Evolutionary conservation across 129 eudicot genomes (phyloP).

Genomic region (Flaveria bidentis): DNA sequence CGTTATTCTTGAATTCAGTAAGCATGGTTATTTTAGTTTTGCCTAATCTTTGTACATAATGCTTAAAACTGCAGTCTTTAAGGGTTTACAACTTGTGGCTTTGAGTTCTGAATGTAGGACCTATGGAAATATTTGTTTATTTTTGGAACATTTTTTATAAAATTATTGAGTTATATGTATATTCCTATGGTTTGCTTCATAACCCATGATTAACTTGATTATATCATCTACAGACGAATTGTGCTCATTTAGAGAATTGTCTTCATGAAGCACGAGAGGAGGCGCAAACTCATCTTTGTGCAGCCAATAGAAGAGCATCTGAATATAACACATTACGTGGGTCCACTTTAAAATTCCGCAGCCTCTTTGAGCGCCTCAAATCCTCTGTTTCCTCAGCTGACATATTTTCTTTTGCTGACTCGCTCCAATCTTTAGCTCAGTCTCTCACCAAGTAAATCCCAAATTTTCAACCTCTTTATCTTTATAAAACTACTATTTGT

Average conservation of each 20-base stretch:
- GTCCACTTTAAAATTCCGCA: slow-evolving; percentile 70
- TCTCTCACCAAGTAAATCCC: slow-evolving; percentile 69
- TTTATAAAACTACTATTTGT: background rate
- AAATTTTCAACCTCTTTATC: background rate
- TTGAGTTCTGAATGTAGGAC: too few relatives aligned
- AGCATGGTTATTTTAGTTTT: too few relatives aligned
- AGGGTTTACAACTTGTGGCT: too few relatives aligned
- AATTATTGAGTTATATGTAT: too few relatives aligned
- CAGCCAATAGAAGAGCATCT: slow-evolving; percentile 80
- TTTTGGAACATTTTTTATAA: too few relatives aligned
- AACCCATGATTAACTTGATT: background rate
- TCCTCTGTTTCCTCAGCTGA: slow-evolving; percentile 61
- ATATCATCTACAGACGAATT: slow-evolving; percentile 65
- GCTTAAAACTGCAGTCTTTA: too few relatives aligned
- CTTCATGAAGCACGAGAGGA: slow-evolving; percentile 91
- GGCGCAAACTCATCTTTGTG: slow-evolving; percentile 90
- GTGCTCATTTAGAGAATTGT: slow-evolving; percentile 82
- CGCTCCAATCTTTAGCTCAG: slow-evolving; percentile 72
- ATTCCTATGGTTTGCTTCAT: too few relatives aligned
- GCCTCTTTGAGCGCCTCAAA: slow-evolving; percentile 78
- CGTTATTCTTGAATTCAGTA: background rate
- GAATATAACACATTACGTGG: slow-evolving; percentile 68
- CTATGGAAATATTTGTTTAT: too few relatives aligned
- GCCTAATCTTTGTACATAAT: too few relatives aligned
- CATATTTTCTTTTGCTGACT: slow-evolving; percentile 61